phyloP scores from a whole-genome alignment of 2,329 filamentous ascomycete species.

The Neopestalotiopsis sp. region DNA sequence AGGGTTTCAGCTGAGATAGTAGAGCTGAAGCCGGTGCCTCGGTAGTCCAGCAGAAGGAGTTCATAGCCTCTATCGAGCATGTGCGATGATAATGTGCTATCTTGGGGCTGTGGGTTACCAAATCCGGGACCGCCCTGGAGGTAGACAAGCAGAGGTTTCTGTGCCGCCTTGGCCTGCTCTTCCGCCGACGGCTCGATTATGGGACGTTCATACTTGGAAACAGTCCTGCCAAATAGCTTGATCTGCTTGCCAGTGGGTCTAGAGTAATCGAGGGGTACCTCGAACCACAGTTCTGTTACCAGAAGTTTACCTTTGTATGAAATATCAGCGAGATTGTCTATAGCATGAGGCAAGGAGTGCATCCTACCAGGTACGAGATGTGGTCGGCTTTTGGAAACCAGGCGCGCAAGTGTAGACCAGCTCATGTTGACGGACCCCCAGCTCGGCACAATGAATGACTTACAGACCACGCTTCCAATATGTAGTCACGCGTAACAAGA shows the following conservation, averaged over 20 bases:
- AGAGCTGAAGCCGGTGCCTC: conserved; percentile 84
- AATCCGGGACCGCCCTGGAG: conserved; percentile 88
- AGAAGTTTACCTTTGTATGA: conserved; percentile 66
- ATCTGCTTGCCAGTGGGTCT: conserved; percentile 66
- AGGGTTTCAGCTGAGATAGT: conserved; percentile 79
- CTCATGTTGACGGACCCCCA: neutral
- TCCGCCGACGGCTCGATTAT: conserved; percentile 52
- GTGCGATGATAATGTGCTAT: conserved; percentile 70
- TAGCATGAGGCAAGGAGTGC: neutral
- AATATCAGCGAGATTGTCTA: neutral
- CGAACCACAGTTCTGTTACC: conserved; percentile 84
- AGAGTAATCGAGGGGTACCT: conserved; percentile 81
- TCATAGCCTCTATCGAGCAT: conserved; percentile 84
- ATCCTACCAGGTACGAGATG: conserved; percentile 43
- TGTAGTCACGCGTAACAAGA: neutral
- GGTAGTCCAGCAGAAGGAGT: conserved; percentile 85
- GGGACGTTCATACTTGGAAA: conserved; percentile 67
- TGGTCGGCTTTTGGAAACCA: conserved; percentile 42
- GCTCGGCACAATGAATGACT: neutral
- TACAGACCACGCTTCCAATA: neutral
- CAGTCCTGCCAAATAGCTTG: conserved; percentile 78
- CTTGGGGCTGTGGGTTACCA: conserved; percentile 76
- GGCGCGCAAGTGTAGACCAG: conserved; percentile 28
- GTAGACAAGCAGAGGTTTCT: conserved; percentile 69
- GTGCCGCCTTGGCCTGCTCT: conserved; percentile 36